Evolutionary conservation across 148 eudicot species (phyloP).

Genomic region (Chenopodium formosanum): DNA sequence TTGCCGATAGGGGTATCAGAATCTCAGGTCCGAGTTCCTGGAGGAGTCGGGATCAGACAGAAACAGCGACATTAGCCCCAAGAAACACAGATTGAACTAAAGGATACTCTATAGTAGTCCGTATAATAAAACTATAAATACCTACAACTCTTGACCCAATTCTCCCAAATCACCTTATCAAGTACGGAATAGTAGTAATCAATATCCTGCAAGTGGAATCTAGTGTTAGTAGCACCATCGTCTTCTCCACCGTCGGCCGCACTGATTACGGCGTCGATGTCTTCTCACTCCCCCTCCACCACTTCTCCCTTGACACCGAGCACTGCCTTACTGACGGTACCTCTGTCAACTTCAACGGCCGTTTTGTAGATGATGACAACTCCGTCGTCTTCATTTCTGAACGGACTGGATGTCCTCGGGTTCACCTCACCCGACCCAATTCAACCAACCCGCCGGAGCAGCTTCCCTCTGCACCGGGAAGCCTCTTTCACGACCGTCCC

Average conservation of each 20-base stretch:
- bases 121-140: too few species aligned
- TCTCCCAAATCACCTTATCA: too few species aligned
- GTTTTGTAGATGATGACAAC: slow-evolving; percentile 40
- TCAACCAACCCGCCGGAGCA: slow-evolving; percentile 10
- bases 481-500: slow-evolving; percentile 75
- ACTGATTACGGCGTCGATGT: slow-evolving; percentile 63
- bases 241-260: slow-evolving; percentile 65
- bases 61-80: too few species aligned
- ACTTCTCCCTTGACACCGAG: slow-evolving; percentile 24
- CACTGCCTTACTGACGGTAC: slow-evolving; percentile 61
- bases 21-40: too few species aligned
- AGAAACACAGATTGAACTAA: neutral
- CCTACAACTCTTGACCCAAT: too few species aligned
- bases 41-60: too few species aligned
- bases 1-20: too few species aligned
- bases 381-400: slow-evolving; percentile 57
- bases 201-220: slow-evolving; percentile 8
- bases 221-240: slow-evolving; percentile 37
- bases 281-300: slow-evolving; percentile 43
- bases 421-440: slow-evolving; percentile 31
- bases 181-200: too few species aligned
- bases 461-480: slow-evolving; percentile 34
- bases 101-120: too few species aligned
- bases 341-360: slow-evolving; percentile 68
- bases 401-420: slow-evolving; percentile 46